These are phyloP conservation scores for Dendrostoma leiphaemia DNA, from an alignment of 2,329 filamentous ascomycete species.

Conservation along the genomic window DNA sequence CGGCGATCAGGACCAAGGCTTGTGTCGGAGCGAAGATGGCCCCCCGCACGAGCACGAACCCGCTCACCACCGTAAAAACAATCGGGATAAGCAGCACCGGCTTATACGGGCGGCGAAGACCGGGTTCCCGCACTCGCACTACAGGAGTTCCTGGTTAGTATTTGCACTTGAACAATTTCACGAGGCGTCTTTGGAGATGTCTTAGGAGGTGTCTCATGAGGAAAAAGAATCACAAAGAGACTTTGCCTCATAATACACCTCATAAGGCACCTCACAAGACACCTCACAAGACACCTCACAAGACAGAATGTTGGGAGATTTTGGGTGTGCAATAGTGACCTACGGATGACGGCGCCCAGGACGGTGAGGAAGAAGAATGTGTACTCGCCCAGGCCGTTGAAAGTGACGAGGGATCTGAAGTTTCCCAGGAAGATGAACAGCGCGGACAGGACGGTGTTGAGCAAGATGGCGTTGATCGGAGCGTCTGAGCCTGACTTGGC, in stretches of 20 bases:
- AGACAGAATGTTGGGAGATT: too few relatives aligned
- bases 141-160: too few relatives aligned
- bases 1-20: constrained; percentile 46
- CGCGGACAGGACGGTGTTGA: constrained; percentile 47
- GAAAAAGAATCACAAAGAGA: too few relatives aligned
- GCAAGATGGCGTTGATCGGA: constrained; percentile 51
- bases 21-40: constrained; percentile 58
- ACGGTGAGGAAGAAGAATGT: constrained; percentile 65
- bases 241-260: too few relatives aligned
- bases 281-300: too few relatives aligned
- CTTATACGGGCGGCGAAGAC: constrained; percentile 54
- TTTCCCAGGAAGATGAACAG: constrained; percentile 60
- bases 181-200: too few relatives aligned
- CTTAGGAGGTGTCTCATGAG: too few relatives aligned
- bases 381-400: constrained; percentile 59
- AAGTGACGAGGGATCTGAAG: constrained; percentile 60
- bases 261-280: too few relatives aligned
- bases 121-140: constrained; percentile 56
- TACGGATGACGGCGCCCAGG: constrained; percentile 53
- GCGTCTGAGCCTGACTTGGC: constrained; percentile 40
- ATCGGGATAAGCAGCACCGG: constrained; percentile 48
- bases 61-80: constrained; percentile 56
- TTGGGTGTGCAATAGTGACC: too few relatives aligned
- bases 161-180: too few relatives aligned
- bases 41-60: constrained; percentile 57